Percentiles rank a stretch among this genome's conserved stretches.
Evolutionary conservation across 2,329 filamentous ascomycete genomes (phyloP).

Genomic region (Ophiostoma sp.): DNA sequence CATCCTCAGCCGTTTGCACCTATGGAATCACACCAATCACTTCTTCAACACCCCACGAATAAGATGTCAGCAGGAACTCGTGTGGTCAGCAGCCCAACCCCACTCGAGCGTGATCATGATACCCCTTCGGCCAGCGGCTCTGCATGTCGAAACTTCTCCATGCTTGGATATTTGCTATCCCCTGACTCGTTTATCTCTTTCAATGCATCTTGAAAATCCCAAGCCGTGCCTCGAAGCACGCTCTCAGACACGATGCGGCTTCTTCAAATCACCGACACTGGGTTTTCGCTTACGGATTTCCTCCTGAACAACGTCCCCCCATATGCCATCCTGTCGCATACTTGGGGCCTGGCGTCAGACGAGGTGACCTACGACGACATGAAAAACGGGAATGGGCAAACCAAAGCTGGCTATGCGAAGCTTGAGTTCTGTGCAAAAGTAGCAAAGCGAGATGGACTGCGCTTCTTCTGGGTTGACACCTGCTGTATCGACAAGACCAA

Average conservation of each 20-base stretch:
- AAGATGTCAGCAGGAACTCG: too few relatives aligned
- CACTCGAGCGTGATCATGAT: too few relatives aligned
- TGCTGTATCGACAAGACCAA: slow-evolving; percentile 8
- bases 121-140: too few relatives aligned
- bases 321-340: neutral
- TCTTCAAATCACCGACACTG: neutral
- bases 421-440: neutral
- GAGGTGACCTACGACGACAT: slow-evolving; percentile 8
- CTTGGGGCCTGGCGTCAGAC: neutral
- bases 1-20: too few relatives aligned
- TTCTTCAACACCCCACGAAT: too few relatives aligned
- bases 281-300: neutral
- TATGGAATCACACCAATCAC: too few relatives aligned
- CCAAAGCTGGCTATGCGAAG: neutral
- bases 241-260: neutral
- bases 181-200: too few relatives aligned
- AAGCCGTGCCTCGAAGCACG: neutral
- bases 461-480: slow-evolving; percentile 6
- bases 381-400: neutral
- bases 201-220: too few relatives aligned
- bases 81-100: too few relatives aligned
- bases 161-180: too few relatives aligned
- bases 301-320: neutral
- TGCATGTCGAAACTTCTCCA: too few relatives aligned
- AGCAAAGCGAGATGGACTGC: neutral